Evolutionary conservation across 352 stramenopile genomes (phyloP).

Genomic region (Globisporangium polare): DNA sequence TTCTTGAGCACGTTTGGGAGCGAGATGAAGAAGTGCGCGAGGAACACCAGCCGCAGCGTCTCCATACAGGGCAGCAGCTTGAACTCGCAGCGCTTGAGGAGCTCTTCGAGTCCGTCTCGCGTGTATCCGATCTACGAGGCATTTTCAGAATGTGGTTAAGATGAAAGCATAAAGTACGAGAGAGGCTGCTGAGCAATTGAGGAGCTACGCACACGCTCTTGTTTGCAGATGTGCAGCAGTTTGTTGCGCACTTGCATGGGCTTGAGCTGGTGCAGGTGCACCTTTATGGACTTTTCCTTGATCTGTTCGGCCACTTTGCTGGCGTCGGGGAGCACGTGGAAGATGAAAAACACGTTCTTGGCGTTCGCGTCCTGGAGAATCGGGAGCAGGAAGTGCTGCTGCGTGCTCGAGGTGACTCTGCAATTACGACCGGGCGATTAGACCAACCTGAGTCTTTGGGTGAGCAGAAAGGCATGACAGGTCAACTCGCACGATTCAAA

Average conservation of each 20-base stretch:
- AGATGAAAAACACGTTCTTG: constrained; percentile 53
- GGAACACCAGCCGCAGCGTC: constrained; percentile 45
- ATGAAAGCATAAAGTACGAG: too few relatives aligned
- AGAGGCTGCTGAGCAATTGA: too few relatives aligned
- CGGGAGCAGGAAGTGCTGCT: constrained; percentile 64
- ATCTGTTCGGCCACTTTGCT: constrained; percentile 63
- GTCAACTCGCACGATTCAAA: constrained; percentile 40
- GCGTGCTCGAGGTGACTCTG: constrained; percentile 49
- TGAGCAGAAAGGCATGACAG: too few relatives aligned
- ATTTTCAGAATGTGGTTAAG: too few relatives aligned
- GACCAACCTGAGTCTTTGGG: background rate
- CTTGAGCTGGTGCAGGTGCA: constrained; percentile 40
- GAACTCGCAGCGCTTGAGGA: constrained; percentile 27
- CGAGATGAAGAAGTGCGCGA: constrained; percentile 47
- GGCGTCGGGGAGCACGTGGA: constrained; percentile 46
- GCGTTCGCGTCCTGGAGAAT: constrained; percentile 39
- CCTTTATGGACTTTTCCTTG: constrained; percentile 26
- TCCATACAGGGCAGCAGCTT: constrained; percentile 41
- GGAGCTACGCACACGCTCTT: constrained; percentile 29
- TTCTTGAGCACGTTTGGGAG: constrained; percentile 47
- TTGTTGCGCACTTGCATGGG: constrained; percentile 46
- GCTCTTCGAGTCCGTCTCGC: constrained; percentile 46
- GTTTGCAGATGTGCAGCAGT: constrained; percentile 45
- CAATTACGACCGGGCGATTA: background rate
- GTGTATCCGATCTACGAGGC: constrained; percentile 54